A percentile compares a stretch with the other conserved stretches of the same genome.
phyloP scores from a whole-genome alignment of 495 filamentous ascomycete species.

The Oleoguttula mirabilis region DNA sequence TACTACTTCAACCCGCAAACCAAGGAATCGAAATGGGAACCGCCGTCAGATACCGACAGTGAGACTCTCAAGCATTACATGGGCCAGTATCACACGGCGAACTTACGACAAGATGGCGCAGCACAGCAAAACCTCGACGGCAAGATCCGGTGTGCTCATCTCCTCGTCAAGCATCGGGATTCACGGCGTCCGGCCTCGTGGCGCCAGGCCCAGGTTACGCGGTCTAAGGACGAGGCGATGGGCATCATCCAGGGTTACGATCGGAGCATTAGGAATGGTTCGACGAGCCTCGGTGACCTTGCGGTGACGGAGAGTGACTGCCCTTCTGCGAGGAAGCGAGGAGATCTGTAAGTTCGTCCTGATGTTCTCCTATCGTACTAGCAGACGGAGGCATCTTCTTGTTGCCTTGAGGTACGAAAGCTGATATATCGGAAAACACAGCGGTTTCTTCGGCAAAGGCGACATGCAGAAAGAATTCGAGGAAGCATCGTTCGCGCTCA shows the following conservation, averaged over 20 bases:
- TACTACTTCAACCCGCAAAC: slow-evolving; percentile 89
- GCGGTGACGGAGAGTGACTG: slow-evolving; percentile 87
- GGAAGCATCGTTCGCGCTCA: slow-evolving; percentile 77
- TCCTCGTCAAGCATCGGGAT: slow-evolving; percentile 84
- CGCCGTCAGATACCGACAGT: slow-evolving; percentile 70
- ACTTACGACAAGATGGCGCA: slow-evolving; percentile 36
- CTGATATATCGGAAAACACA: too few relatives aligned
- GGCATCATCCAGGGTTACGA: slow-evolving; percentile 63
- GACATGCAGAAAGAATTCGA: slow-evolving; percentile 99
- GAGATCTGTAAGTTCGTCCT: slow-evolving; percentile 69
- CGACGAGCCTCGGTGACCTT: slow-evolving; percentile 59
- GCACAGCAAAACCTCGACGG: slow-evolving; percentile 43
- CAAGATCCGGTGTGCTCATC: slow-evolving; percentile 83
- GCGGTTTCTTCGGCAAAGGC: slow-evolving; percentile 78
- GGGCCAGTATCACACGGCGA: slow-evolving; percentile 61
- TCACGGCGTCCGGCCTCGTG: slow-evolving; percentile 82
- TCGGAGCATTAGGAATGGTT: slow-evolving; percentile 55
- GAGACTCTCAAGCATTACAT: slow-evolving; percentile 89
- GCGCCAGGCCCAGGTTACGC: slow-evolving; percentile 78
- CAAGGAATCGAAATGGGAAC: slow-evolving; percentile 87
- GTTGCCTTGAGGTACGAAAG: slow-evolving; percentile 1
- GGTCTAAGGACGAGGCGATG: slow-evolving; percentile 76
- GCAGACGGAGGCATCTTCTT: too few relatives aligned
- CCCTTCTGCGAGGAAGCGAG: slow-evolving; percentile 83
- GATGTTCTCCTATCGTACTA: too few relatives aligned